These are phyloP conservation scores for Ophiocordyceps camponoti-saundersi DNA, from an alignment of 2,329 filamentous ascomycete genomes.

Conservation along the genomic window DNA sequence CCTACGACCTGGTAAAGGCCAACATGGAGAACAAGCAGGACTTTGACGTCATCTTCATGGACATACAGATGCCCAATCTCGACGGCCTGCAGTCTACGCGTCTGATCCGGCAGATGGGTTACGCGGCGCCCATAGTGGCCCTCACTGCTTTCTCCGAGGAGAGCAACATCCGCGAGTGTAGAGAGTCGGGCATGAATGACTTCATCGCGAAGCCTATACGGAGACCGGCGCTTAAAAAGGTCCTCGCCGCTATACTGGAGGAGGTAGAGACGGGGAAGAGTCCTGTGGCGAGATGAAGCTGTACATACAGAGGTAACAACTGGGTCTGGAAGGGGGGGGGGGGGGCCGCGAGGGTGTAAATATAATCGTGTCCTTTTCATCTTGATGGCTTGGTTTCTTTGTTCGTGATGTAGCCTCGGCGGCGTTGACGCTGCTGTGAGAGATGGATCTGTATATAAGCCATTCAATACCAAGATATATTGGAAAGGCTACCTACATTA, in stretches of 20 bases:
- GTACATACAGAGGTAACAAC: too few species aligned
- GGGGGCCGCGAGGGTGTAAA: too few species aligned
- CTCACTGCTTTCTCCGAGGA: conserved; percentile 84
- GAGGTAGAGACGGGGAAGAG: conserved; percentile 23
- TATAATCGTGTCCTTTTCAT: too few species aligned
- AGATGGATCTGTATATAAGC: too few species aligned
- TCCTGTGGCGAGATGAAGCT: too few species aligned
- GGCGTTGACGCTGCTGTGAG: too few species aligned
- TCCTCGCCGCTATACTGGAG: conserved; percentile 69
- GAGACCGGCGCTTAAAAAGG: conserved; percentile 70
- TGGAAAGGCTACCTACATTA: too few species aligned
- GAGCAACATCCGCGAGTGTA: conserved; percentile 71
- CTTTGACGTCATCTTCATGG: conserved; percentile 91
- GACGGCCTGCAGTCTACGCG: conserved; percentile 78
- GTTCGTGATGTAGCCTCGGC: too few species aligned
- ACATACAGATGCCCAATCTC: conserved; percentile 87
- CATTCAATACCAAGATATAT: too few species aligned
- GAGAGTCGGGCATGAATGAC: conserved; percentile 84
- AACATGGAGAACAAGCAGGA: conserved; percentile 56
- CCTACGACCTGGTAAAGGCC: conserved; percentile 69
- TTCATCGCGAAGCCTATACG: conserved; percentile 66
- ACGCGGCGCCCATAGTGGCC: conserved; percentile 75
- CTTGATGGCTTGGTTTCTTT: too few species aligned
- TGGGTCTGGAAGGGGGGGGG: too few species aligned
- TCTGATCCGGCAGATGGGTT: conserved; percentile 73